Conservation (phyloP, 768 basidiomycete species). For the Boletus huronensis region DNA sequence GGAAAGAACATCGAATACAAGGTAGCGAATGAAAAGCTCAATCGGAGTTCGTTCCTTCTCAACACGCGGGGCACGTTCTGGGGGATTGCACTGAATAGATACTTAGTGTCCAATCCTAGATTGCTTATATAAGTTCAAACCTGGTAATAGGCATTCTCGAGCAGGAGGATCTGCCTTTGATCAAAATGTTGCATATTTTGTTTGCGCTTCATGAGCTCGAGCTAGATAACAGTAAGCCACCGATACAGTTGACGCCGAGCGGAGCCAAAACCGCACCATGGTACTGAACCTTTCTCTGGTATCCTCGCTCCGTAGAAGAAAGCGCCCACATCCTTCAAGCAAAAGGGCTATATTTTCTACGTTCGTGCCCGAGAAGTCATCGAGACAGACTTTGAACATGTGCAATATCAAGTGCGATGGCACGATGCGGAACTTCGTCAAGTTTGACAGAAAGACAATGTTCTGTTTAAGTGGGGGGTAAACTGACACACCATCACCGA, state of each 20-base stretch:
- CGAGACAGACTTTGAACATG: slow-evolving; percentile 94
- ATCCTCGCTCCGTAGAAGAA: slow-evolving; percentile 81
- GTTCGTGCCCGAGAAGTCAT: slow-evolving; percentile 90
- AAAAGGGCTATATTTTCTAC: slow-evolving; percentile 90
- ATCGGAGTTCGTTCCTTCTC: slow-evolving; percentile 83
- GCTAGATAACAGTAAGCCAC: slow-evolving; percentile 41
- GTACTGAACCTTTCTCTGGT: slow-evolving; percentile 82
- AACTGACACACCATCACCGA: background rate
- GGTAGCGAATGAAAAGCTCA: slow-evolving; percentile 91
- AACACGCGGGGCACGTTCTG: slow-evolving; percentile 82
- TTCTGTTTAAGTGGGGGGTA: slow-evolving; percentile 52
- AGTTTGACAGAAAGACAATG: slow-evolving; percentile 77
- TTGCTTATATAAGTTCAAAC: slow-evolving; percentile 35
- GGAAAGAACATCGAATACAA: slow-evolving; percentile 90
- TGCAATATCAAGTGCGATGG: slow-evolving; percentile 90
- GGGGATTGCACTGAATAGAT: slow-evolving; percentile 81
- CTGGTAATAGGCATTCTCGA: slow-evolving; percentile 99
- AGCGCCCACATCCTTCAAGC: slow-evolving; percentile 92
- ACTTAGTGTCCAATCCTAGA: slow-evolving; percentile 9
- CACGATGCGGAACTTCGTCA: slow-evolving; percentile 95
- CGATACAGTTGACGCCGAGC: background rate
- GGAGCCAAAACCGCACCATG: slow-evolving; percentile 55
- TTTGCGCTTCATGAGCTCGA: slow-evolving; percentile 94
- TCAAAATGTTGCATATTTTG: slow-evolving; percentile 93
- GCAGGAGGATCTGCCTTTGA: slow-evolving; percentile 78